Base-by-base conservation (phyloP, 345 rosid species). In the Euphorbia pulcherrima region DNA sequence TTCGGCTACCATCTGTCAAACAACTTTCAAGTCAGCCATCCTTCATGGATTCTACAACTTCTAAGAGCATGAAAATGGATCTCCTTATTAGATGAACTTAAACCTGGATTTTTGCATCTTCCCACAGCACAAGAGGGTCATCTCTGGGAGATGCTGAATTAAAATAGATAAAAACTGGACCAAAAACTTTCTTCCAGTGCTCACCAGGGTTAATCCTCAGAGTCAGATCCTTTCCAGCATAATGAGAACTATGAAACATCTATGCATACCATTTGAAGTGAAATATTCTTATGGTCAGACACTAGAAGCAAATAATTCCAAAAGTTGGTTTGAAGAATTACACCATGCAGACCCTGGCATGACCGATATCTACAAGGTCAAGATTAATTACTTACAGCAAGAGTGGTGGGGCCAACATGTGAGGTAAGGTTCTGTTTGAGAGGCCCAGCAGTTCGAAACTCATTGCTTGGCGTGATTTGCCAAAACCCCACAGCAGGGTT, bases 51-150 rank as follows among this genome's bases (percentile, higher is more conserved):
- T 60, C 46, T 37, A 44, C 23, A 35, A 60, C 40, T 48, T 23
- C 46, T 37, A 60, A 67, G 20, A 61, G 50, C 71, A 68, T 41
- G 21, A 57, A 59, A 5, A 60, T 30, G 69, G 27, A 64, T 11
- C 48, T 39, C 48, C 4, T 48, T 17, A 39, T 13, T 12, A 3
- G 13, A 12, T 12, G 13, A 7, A 12, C 50, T 30, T 13, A 62
- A 72, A 92, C 98, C 96, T 90, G 85, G 51, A 76, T 74, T 74
- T 89, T 88, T 62, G 97, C 99, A 80, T 91, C 97, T 73, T 91
- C 90, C 99, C 99, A 94, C 28, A 94, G 83, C 75, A 82, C 87
- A 67, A 69, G 76, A 12, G 90, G 86, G 60, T 94, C 90, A 57
- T 87, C 76, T 72, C 88, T 88, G 68, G 72, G 66, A 48, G 82